Conservation (phyloP, 768 basidiomycete genomes). For the Crepidotus variabilis region DNA sequence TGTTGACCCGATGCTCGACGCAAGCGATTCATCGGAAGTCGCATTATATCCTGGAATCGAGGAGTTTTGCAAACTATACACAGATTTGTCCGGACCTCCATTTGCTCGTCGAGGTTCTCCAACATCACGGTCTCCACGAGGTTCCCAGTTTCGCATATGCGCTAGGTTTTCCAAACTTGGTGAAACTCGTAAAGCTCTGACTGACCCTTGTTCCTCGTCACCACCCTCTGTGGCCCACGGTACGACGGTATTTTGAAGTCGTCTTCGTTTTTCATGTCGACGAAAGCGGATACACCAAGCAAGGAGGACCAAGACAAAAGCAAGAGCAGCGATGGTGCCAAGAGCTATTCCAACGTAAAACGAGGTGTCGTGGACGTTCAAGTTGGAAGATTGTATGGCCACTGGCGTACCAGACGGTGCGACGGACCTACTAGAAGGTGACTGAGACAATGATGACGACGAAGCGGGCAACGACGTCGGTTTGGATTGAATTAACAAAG, state of each 20-base stretch:
- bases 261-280: conserved; percentile 25
- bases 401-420: not conserved
- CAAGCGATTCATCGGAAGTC: conserved; percentile 18
- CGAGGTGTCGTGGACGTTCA: conserved; percentile 31
- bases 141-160: conserved; percentile 29
- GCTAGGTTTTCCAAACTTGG: conserved; percentile 19
- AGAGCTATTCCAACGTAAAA: conserved; percentile 51
- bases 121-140: conserved; percentile 37
- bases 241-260: conserved; percentile 30
- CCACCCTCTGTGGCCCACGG: conserved; percentile 29
- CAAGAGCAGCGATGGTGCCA: conserved; percentile 41
- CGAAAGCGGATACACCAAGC: conserved; percentile 46
- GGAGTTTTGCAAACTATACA: conserved; percentile 15
- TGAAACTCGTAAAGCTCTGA: conserved; percentile 6
- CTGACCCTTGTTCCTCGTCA: conserved; percentile 15
- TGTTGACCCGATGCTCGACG: conserved; percentile 13
- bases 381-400: not conserved
- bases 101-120: conserved; percentile 35
- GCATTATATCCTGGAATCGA: conserved; percentile 18
- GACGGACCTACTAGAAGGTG: not conserved
- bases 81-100: conserved; percentile 8
- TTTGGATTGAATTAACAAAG: too few species aligned
- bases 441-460: too few species aligned
- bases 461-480: too few species aligned
- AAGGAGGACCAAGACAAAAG: conserved; percentile 41